These are phyloP conservation scores for Ascochyta clinopodiicola DNA, from an alignment of 2,329 filamentous ascomycete genomes.

Conservation along the genomic window DNA sequence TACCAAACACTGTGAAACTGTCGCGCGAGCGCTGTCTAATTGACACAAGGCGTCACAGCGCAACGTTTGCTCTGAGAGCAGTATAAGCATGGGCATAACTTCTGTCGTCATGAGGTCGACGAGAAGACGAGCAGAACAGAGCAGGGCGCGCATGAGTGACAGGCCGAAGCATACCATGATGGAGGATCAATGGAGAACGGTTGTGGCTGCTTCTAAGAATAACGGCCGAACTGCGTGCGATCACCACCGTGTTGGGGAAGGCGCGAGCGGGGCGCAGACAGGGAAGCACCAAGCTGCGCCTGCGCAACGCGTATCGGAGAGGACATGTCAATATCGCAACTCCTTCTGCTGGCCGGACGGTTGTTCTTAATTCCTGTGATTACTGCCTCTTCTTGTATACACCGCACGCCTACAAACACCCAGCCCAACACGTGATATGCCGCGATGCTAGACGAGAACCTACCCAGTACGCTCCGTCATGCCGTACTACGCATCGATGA, in stretches of 20 bases:
- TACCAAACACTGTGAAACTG: conserved; percentile 12
- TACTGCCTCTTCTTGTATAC: neutral
- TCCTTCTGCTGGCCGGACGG: conserved; percentile 9
- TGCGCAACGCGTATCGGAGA: conserved; percentile 16
- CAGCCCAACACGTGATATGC: conserved; percentile 22
- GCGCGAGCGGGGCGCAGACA: conserved; percentile 14
- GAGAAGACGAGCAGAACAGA: conserved; percentile 1
- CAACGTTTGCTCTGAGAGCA: neutral
- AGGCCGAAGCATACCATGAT: neutral
- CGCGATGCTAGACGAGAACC: conserved; percentile 87
- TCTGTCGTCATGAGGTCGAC: neutral
- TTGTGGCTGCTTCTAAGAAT: conserved; percentile 10
- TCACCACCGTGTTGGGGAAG: conserved; percentile 3
- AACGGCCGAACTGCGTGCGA: conserved; percentile 7
- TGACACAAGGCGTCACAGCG: conserved; percentile 6
- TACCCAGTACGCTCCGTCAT: conserved; percentile 65
- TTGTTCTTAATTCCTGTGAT: neutral
- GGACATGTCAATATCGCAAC: conserved; percentile 12
- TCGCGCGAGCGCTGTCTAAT: conserved; percentile 11
- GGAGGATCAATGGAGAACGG: neutral
- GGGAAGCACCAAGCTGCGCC: conserved; percentile 12
- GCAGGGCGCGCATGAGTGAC: neutral
- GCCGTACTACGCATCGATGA: neutral
- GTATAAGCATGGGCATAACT: neutral
- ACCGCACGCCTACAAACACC: neutral